Evolutionary conservation across 192 early-diverging fungal species (phyloP), one percentile per base, ranked within the genome.

Genomic region (Linnemannia exigua): DNA sequence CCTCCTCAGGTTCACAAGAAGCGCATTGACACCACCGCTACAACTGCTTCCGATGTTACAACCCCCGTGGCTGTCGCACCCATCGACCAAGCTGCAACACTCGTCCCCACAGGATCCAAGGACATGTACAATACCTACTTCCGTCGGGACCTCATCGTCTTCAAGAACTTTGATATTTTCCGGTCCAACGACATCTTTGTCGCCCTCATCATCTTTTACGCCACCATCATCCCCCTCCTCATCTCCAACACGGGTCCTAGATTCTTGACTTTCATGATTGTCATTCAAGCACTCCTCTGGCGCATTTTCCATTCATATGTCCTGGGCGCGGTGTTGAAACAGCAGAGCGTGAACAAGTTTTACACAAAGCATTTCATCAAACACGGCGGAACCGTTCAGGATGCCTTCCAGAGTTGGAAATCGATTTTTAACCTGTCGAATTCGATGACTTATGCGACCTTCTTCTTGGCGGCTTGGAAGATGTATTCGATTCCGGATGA

Each of bases 351-450:
- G 14, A 89, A 89, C 75, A 95, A 96, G 81, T 92, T 95, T 36
- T 98, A 96, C 73, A 99, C 95, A 33, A 92, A 95, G 61, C 95
- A 97, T 90, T 99, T 96, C 77, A 95, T 99, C 87, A 97, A 96
- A 89, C 94, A 92, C 83, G 98, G 98, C 28, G 96, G 96, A n/a
- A 94, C 92, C 76, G 89, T 92, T 48, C 89, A 92, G 69, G 98
- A 98, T 69, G 97, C 97, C 1, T 99, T 98, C 88, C 88, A 94
- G 63, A 95, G 96, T 88, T 99, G 98, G 98, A 98, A 98, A 88
- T 94, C 95, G 19, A 93, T 99, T 41, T 99, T 95, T 91, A 99
- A 99, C 84, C 89, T 97, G 12, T 94, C 95, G 1, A 92, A 95
- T 46, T 92, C 95, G 22, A 98, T 99, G 97, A 97, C 95, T 0